These are phyloP conservation scores for Singerocomus rubriflavus DNA, from an alignment of 1,284 basidiomycete species.

Conservation along the genomic window DNA sequence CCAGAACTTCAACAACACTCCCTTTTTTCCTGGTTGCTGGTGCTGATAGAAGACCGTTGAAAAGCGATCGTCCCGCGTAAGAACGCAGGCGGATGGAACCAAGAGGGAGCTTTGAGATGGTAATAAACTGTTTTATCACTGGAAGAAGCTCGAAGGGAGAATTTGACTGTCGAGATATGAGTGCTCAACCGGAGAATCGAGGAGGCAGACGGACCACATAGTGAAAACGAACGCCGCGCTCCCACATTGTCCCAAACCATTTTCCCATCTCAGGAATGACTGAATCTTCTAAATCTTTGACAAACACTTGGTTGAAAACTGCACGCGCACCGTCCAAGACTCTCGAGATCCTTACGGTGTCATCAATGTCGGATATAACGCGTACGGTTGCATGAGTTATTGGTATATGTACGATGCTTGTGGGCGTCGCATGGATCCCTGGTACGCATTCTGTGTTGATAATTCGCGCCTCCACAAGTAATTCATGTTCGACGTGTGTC, in stretches of 20 bases:
- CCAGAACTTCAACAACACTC: conserved; percentile 76
- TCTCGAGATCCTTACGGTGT: conserved; percentile 83
- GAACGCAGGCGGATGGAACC: conserved; percentile 31
- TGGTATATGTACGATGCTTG: conserved; percentile 20
- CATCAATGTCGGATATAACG: conserved; percentile 92
- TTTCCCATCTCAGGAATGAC: conserved; percentile 84
- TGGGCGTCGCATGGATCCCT: conserved; percentile 36
- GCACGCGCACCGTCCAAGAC: conserved; percentile 71
- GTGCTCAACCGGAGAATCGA: conserved; percentile 6
- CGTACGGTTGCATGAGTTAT: conserved; percentile 47
- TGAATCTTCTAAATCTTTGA: conserved; percentile 71
- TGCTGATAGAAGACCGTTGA: conserved; percentile 71
- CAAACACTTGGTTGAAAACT: conserved; percentile 78
- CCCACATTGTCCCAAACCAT: conserved; percentile 74
- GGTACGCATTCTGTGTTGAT: conserved; percentile 15
- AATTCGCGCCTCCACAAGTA: conserved; percentile 56
- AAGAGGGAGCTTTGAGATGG: conserved; percentile 51
- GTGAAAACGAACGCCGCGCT: conserved; percentile 72
- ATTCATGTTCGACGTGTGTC: conserved; percentile 47
- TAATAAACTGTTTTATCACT: conserved; percentile 77
- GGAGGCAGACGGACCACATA: conserved; percentile 65
- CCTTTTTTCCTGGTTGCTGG: conserved; percentile 78
- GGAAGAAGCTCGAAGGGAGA: conserved; percentile 85
- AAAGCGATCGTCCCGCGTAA: conserved; percentile 78
- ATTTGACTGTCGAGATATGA: conserved; percentile 63